phyloP scores from a whole-genome alignment of 2,329 filamentous ascomycete species.

The Colletotrichum sidae region DNA sequence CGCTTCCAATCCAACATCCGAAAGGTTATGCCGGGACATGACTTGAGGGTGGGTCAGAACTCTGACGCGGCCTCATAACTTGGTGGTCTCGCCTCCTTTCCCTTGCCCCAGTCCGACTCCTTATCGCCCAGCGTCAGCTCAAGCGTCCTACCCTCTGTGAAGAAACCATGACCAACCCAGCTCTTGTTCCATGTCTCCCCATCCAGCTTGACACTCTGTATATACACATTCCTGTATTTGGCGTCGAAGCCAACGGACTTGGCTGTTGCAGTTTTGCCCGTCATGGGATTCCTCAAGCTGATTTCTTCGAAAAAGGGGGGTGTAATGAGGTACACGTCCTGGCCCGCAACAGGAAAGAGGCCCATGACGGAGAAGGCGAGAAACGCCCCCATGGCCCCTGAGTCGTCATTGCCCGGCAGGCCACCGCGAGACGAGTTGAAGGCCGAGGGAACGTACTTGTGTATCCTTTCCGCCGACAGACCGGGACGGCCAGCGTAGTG shows the following conservation, averaged over 20 bases:
- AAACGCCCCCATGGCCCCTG: conserved; percentile 73
- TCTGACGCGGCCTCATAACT: conserved; percentile 45
- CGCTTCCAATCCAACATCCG: no score
- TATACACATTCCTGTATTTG: conserved; percentile 64
- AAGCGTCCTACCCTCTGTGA: conserved; percentile 65
- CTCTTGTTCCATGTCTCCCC: conserved; percentile 66
- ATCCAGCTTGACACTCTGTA: conserved; percentile 68
- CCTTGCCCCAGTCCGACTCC: conserved; percentile 67
- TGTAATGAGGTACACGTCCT: conserved; percentile 72
- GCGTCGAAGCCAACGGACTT: conserved; percentile 68
- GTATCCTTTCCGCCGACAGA: conserved; percentile 58
- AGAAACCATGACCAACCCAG: conserved; percentile 72
- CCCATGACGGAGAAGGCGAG: conserved; percentile 68
- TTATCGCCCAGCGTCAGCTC: conserved; percentile 63
- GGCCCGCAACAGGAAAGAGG: conserved; percentile 67
- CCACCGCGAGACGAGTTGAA: conserved; percentile 69
- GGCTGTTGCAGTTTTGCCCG: conserved; percentile 67
- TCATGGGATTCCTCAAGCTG: conserved; percentile 61
- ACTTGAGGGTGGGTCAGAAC: conserved; percentile 3
- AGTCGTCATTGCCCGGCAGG: conserved; percentile 73
- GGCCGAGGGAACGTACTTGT: conserved; percentile 69
- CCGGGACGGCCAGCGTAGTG: conserved; percentile 71
- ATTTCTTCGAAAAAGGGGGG: conserved; percentile 71
- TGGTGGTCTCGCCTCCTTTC: conserved; percentile 61
- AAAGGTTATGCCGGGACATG: not conserved